phyloP scores from a whole-genome alignment of 306 rosid genomes.

The Betula pendula region DNA sequence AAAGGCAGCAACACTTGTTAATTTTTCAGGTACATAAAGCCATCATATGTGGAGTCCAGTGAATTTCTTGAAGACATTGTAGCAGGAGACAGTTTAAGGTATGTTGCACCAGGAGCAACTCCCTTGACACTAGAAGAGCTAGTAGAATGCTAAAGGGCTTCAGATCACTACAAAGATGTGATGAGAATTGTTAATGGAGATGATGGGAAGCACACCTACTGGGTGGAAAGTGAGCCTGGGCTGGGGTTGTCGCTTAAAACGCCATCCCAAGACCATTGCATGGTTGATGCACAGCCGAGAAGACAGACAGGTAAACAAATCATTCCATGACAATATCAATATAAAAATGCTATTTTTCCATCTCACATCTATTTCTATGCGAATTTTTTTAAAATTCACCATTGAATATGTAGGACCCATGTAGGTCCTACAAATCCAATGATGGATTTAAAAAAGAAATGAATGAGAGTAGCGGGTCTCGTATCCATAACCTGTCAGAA shows the following conservation, averaged over 20 bases:
- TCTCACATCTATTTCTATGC: too few relatives aligned
- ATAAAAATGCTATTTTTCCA: too few relatives aligned
- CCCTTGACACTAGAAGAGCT: slow-evolving; percentile 9
- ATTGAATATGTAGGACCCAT: too few relatives aligned
- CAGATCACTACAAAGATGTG: slow-evolving; percentile 7
- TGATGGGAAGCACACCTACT: slow-evolving; percentile 8
- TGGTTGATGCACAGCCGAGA: neutral
- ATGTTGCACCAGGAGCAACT: slow-evolving; percentile 3
- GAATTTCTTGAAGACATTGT: slow-evolving; percentile 4
- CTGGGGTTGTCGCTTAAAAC: neutral
- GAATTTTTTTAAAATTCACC: too few relatives aligned
- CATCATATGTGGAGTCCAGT: neutral
- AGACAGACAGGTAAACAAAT: neutral
- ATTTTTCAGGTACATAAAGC: slow-evolving; percentile 9
- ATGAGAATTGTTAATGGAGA: slow-evolving; percentile 1
- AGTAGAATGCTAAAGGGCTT: slow-evolving; percentile 1
- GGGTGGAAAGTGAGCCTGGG: slow-evolving; percentile 6
- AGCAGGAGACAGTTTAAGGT: neutral
- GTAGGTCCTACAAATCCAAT: too few relatives aligned
- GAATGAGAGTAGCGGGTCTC: too few relatives aligned
- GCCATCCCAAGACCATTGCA: neutral
- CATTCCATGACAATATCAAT: neutral
- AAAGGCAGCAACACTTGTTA: neutral
- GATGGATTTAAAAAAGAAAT: too few relatives aligned
- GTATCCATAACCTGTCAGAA: neutral